Evolutionary conservation across 148 eudicot genomes (phyloP).

Genomic region (Dianthus caryophyllus): DNA sequence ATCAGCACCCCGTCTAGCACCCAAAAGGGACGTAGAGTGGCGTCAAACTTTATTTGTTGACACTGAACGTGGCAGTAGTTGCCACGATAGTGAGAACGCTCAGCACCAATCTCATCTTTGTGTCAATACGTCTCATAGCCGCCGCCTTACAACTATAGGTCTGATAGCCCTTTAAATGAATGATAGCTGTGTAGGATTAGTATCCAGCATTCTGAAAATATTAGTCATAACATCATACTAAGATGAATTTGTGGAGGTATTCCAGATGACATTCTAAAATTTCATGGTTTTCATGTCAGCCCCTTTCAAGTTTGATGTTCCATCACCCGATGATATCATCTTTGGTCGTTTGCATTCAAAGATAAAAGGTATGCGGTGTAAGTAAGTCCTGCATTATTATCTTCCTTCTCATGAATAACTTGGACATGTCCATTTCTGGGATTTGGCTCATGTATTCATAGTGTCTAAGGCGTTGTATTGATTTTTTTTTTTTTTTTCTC

Average conservation of each 20-base stretch:
- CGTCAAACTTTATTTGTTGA: slow-evolving; percentile 39
- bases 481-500: not conserved
- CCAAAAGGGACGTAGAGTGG: slow-evolving; percentile 39
- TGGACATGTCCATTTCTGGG: not conserved
- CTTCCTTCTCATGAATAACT: slow-evolving; percentile 6
- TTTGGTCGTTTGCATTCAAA: slow-evolving; percentile 44
- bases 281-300: slow-evolving; percentile 38
- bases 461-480: not conserved
- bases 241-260: slow-evolving; percentile 5
- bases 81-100: slow-evolving; percentile 33
- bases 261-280: slow-evolving; percentile 22
- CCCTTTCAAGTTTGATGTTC: slow-evolving; percentile 82
- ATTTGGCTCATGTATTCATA: not conserved
- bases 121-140: slow-evolving; percentile 44
- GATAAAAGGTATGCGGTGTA: slow-evolving; percentile 48
- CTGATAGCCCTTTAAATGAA: slow-evolving; percentile 32
- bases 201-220: not conserved
- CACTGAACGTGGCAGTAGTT: slow-evolving; percentile 39
- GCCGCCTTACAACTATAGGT: slow-evolving; percentile 55
- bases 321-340: slow-evolving; percentile 81
- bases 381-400: slow-evolving; percentile 2
- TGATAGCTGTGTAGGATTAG: slow-evolving; percentile 11
- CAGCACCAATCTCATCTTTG: slow-evolving; percentile 41
- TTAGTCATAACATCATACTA: not conserved
- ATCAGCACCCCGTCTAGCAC: slow-evolving; percentile 42